Conservation (phyloP, 257 asterid species). For the Lavandula angustifolia region DNA sequence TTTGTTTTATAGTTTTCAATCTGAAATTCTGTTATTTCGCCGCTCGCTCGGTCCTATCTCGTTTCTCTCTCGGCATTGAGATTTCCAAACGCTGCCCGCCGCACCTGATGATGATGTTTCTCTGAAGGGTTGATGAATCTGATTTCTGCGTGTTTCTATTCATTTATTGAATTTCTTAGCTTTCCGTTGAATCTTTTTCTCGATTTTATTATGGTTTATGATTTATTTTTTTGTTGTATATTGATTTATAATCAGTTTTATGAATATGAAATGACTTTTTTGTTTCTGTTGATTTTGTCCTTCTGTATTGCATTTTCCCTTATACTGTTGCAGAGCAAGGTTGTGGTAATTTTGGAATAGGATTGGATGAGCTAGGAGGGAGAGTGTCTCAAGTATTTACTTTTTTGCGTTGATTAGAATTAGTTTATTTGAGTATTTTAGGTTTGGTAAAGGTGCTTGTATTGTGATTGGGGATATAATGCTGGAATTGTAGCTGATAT, state of each 20-base stretch:
- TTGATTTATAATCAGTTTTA: neutral
- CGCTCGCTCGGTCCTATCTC: constrained; percentile 33
- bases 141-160: neutral
- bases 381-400: neutral
- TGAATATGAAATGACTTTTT: neutral
- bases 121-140: constrained; percentile 34
- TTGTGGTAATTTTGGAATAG: neutral
- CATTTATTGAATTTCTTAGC: neutral
- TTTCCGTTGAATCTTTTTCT: neutral
- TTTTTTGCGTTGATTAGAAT: neutral
- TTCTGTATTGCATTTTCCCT: neutral
- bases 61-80: constrained; percentile 22
- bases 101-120: constrained; percentile 42
- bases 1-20: constrained; percentile 40
- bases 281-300: neutral
- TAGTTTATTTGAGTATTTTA: neutral
- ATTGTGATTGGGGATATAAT: neutral
- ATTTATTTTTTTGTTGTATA: neutral
- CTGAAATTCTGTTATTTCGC: constrained; percentile 42
- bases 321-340: neutral
- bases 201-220: neutral
- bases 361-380: neutral
- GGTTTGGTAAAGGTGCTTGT: neutral
- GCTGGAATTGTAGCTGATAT: neutral
- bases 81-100: constrained; percentile 26